These are phyloP conservation scores for Plasmodium malariae DNA, from an alignment of 169 alveolate species.

Conservation along the genomic window DNA sequence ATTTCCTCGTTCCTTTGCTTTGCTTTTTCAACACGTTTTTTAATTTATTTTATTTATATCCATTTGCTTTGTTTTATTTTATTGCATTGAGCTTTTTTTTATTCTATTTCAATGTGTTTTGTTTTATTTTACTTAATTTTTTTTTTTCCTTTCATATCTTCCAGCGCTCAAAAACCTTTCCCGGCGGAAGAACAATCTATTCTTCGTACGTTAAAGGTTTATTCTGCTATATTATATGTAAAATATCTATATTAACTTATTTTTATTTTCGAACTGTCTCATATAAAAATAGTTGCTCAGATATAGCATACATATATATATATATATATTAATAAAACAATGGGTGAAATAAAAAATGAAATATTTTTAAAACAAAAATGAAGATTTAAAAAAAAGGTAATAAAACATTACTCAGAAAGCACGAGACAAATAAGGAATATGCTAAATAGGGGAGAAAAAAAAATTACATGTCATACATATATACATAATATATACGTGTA, in stretches of 20 bases:
- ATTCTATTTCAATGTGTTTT: too few relatives aligned
- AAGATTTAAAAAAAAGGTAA: constrained; percentile 30
- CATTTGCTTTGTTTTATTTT: too few relatives aligned
- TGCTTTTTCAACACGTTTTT: too few relatives aligned
- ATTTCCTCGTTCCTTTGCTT: too few relatives aligned
- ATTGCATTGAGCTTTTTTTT: too few relatives aligned
- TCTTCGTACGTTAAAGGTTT: too few relatives aligned
- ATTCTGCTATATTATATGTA: background rate
- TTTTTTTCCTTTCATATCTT: too few relatives aligned
- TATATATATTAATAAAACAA: constrained; percentile 49
- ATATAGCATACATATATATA: constrained; percentile 36
- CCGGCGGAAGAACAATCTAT: background rate
- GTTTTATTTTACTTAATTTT: too few relatives aligned
- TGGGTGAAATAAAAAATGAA: constrained; percentile 10
- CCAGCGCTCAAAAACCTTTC: background rate
- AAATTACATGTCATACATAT: constrained; percentile 12
- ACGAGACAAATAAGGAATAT: constrained; percentile 43
- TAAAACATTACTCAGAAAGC: constrained; percentile 48
- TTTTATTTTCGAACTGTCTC: constrained; percentile 38
- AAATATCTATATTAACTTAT: background rate
- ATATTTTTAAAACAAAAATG: constrained; percentile 39
- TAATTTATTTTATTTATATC: too few relatives aligned
- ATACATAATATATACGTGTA: too few relatives aligned
- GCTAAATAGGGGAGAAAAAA: constrained; percentile 13
- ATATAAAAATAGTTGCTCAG: constrained; percentile 23